Conservation (phyloP, 768 basidiomycete species). For the Pulveroboletus sp. region DNA sequence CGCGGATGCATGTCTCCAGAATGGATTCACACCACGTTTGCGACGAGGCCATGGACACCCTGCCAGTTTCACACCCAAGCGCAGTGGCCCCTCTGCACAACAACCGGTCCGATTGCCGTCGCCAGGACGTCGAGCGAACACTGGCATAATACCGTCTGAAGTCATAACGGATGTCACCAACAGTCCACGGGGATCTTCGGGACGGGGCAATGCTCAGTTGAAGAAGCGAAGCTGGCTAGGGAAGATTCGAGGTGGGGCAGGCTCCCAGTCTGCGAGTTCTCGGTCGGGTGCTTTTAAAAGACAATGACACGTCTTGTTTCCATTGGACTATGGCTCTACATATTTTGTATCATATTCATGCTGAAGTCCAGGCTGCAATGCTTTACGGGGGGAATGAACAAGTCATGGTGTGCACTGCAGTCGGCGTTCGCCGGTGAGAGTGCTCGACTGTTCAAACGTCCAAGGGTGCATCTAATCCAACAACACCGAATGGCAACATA, state of each 20-base stretch:
- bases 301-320: slow-evolving; percentile 19
- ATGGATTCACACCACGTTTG: slow-evolving; percentile 53
- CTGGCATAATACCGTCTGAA: slow-evolving; percentile 34
- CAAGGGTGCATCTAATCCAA: neutral
- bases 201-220: slow-evolving; percentile 18
- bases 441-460: neutral
- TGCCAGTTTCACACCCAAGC: slow-evolving; percentile 69
- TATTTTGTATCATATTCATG: slow-evolving; percentile 15
- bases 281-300: slow-evolving; percentile 21
- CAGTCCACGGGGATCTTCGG: slow-evolving; percentile 42
- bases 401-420: neutral
- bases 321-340: slow-evolving; percentile 9
- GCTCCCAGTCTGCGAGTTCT: slow-evolving; percentile 16
- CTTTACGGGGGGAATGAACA: neutral
- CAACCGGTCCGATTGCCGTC: slow-evolving; percentile 34
- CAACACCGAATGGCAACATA: slow-evolving; percentile 59
- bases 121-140: slow-evolving; percentile 43
- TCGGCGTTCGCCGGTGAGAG: slow-evolving; percentile 19
- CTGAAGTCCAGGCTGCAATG: neutral
- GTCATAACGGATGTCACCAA: slow-evolving; percentile 62
- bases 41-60: slow-evolving; percentile 55
- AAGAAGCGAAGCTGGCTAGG: slow-evolving; percentile 68
- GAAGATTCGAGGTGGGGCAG: slow-evolving; percentile 51
- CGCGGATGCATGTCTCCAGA: slow-evolving; percentile 32
- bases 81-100: slow-evolving; percentile 42